Conservation (phyloP, 352 stramenopile species). For the Globisporangium sylvaticum region DNA sequence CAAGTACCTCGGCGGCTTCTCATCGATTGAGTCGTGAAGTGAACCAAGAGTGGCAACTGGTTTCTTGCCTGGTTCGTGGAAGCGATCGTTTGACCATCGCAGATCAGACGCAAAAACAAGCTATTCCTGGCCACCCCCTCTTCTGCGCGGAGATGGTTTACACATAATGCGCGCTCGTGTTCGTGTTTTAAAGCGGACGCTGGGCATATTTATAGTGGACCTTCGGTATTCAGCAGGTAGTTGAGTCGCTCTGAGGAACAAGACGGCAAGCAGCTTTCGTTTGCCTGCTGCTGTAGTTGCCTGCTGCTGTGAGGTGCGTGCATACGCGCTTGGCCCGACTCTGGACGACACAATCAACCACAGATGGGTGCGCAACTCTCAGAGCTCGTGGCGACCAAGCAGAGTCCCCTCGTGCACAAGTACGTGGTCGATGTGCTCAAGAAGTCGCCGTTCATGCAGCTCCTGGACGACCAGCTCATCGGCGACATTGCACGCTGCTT, state of each 20-base stretch:
- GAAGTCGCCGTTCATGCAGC: constrained; percentile 60
- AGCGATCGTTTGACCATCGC: background rate
- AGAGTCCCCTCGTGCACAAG: constrained; percentile 17
- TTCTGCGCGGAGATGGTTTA: background rate
- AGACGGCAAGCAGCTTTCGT: background rate
- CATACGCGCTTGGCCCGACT: background rate
- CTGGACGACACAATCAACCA: background rate
- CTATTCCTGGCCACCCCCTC: background rate
- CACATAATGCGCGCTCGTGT: background rate
- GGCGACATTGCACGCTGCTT: constrained; percentile 61
- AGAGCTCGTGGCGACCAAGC: constrained; percentile 6
- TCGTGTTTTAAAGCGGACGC: background rate
- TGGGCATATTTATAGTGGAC: background rate
- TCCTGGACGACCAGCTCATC: constrained; percentile 51
- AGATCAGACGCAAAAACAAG: background rate
- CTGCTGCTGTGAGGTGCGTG: background rate
- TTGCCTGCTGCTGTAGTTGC: background rate
- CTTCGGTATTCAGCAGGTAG: background rate
- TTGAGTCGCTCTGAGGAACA: background rate
- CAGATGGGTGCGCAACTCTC: constrained; percentile 17
- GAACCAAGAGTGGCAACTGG: background rate
- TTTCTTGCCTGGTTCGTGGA: background rate
- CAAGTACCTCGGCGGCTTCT: background rate
- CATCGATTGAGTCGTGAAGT: background rate
- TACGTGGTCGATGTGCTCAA: constrained; percentile 39